phyloP scores from a whole-genome alignment of 2,329 filamentous ascomycete genomes.

The Cladophialophora immunda region DNA sequence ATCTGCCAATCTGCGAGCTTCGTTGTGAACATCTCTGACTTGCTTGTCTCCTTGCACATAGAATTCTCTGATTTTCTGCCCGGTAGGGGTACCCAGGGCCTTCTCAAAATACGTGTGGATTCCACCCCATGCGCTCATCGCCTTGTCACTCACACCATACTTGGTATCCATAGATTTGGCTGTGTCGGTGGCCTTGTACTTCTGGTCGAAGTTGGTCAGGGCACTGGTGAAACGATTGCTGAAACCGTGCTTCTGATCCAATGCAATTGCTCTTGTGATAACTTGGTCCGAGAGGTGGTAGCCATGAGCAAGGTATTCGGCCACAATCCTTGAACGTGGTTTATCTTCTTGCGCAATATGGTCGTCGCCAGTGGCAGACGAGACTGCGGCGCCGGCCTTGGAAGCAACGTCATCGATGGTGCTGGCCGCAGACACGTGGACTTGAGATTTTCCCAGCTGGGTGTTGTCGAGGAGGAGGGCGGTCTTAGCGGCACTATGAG shows the following conservation, averaged over 20 bases:
- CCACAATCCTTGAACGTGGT: constrained; percentile 89
- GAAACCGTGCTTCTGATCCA: constrained; percentile 90
- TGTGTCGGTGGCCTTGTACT: constrained; percentile 87
- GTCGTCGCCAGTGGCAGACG: constrained; percentile 58
- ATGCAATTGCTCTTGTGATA: constrained; percentile 81
- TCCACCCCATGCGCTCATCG: constrained; percentile 71
- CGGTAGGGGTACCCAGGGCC: constrained; percentile 84
- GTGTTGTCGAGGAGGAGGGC: constrained; percentile 97
- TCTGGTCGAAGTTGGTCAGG: constrained; percentile 79
- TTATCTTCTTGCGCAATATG: constrained; percentile 95
- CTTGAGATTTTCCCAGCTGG: constrained; percentile 78
- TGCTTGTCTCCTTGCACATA: constrained; percentile 87
- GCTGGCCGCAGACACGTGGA: constrained; percentile 79
- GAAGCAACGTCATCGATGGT: constrained; percentile 70
- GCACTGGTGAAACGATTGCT: constrained; percentile 79
- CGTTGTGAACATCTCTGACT: constrained; percentile 90
- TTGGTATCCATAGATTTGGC: constrained; percentile 83
- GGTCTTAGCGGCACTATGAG: constrained; percentile 81
- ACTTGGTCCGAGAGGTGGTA: constrained; percentile 82
- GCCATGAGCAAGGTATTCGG: constrained; percentile 95
- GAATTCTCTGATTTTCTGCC: constrained; percentile 86
- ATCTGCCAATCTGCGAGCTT: constrained; percentile 87
- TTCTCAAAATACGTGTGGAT: constrained; percentile 93
- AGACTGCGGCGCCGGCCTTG: constrained; percentile 65
- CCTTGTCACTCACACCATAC: constrained; percentile 81